Evolutionary conservation across 345 rosid genomes (phyloP), one percentile per base, ranked within the genome.

Genomic region (Dovyalis caffra): DNA sequence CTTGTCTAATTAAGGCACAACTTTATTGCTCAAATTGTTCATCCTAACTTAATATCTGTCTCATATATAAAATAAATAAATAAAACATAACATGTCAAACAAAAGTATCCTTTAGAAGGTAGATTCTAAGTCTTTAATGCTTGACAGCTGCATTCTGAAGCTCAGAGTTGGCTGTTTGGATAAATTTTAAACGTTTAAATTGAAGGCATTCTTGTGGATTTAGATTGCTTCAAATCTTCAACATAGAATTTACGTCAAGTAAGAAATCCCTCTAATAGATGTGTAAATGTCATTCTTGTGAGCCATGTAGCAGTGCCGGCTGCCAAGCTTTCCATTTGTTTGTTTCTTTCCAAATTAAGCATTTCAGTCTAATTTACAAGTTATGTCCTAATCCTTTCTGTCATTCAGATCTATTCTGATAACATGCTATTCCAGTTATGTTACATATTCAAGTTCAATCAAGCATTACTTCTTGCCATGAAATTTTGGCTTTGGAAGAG

Each of bases 391-490:
- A 31, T 40, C 16, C 5, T 69, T 51, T 53, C 21, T 61, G n/a
- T 35, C 75, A 33, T 29, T 29, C 25, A 18, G 35, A 61, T 65
- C 11, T 70, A 34, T 21, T 33, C 35, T 10, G 18, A 31, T 8
- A 34, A 47, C 53, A 47, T 47, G 53, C 16, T 47, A 16, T 47
- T 21, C 53, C 53, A 47, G 53, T 6, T 47, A 47, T 6, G n/a
- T 47, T 47, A 0, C 16, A 47, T 40, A 40, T 21, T 43, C 21
- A 37, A 20, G 71, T 53, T 66, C 37, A 53, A 53, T 68, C 68
- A 58, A 26, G 43, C 61, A 57, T 57, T 8, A 32, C 21, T 68
- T 75, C 53, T 43, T 29, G n/a, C 70, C 71, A 38, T 16, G 70
- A n/a, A 38, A 56, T 29, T 66, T 12, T 29, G 51, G 12, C 32